These are phyloP conservation scores for Russula brevipes DNA, from an alignment of 768 basidiomycete species.

Conservation along the genomic window DNA sequence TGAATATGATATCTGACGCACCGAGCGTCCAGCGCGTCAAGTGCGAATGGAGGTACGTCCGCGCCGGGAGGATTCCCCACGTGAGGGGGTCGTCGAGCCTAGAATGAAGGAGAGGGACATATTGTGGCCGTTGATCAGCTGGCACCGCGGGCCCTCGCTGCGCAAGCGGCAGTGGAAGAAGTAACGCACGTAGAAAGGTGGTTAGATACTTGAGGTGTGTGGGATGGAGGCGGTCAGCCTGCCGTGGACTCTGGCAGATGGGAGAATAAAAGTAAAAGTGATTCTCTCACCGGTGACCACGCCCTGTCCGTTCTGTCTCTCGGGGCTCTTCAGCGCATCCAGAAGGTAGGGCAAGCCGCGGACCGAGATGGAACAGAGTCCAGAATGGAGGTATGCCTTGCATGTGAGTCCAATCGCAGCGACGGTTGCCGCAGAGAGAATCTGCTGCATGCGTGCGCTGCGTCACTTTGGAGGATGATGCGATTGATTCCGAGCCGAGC, in stretches of 20 bases:
- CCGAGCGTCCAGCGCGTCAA: conserved; percentile 89
- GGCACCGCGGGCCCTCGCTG: too few species aligned
- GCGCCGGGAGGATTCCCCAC: conserved; percentile 81
- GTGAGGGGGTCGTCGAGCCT: conserved; percentile 78
- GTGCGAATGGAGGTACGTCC: conserved; percentile 51
- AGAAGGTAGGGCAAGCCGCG: conserved; percentile 62
- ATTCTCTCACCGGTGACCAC: conserved; percentile 61
- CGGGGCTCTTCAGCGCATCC: conserved; percentile 49
- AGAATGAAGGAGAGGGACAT: neutral
- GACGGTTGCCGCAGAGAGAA: conserved; percentile 54
- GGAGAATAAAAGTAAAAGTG: neutral
- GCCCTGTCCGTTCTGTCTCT: conserved; percentile 50
- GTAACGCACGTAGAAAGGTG: conserved; percentile 83
- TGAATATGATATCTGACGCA: conserved; percentile 92
- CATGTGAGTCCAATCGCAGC: conserved; percentile 67
- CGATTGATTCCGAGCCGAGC: neutral
- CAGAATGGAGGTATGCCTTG: conserved; percentile 69
- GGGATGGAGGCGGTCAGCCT: neutral
- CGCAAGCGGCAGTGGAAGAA: neutral
- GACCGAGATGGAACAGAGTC: conserved; percentile 63
- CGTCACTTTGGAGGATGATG: neutral
- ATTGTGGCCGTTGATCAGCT: neutral
- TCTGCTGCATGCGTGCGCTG: conserved; percentile 20
- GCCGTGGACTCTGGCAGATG: too few species aligned
- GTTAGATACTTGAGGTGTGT: conserved; percentile 62